Evolutionary conservation across 139 green algal genomes (phyloP), one percentile per base, ranked within the genome.

Genomic region (Chlorella vulgaris): DNA sequence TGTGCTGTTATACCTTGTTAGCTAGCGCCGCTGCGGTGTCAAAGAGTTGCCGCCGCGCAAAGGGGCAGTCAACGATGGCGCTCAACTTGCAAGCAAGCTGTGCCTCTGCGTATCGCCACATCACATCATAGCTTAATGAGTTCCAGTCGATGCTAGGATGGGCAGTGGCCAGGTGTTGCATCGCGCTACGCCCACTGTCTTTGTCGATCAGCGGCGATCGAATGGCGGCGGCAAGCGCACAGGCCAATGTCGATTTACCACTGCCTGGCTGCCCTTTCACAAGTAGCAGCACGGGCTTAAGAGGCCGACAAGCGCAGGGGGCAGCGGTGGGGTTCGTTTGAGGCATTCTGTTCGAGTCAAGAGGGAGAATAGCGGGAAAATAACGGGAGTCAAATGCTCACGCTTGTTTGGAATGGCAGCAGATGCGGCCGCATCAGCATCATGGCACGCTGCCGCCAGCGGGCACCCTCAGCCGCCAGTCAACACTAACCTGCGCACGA

Each of bases 151-250:
- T 58, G 39, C 24, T 24, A 2, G 58, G 42, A 66, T 84, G 67
- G 18, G 29, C 15, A 7, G 68, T 69, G 8, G 36, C 38, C 22
- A 81, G 55, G 1, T 51, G 39, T 39, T 85, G 66, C 13, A 84
- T 70, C 19, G 65, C 7, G 83, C 96, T 89, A 7, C 73, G 78
- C 0, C 86, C 84, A 47, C 97, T 93, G 66, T 97, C 93, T 33
- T 97, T 97, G 82, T 97, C 93, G 0, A 93, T 75, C 0, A 97
- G 60, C 0, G 93, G 84, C 66, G 86, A 93, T 2, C 36, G 31
- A 39, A 97, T 68, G 18, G 36, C 10, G 2, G 43, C 21, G 0
- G 90, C 86, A 0, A 97, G 66, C 1, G 24, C 40, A 6, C 65
- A n/a, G 10, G 80, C 90, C 8, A 93, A 42, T 4, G 85, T 92